phyloP scores from a whole-genome alignment of 2,329 filamentous ascomycete genomes.

The Claviceps humidiphila region DNA sequence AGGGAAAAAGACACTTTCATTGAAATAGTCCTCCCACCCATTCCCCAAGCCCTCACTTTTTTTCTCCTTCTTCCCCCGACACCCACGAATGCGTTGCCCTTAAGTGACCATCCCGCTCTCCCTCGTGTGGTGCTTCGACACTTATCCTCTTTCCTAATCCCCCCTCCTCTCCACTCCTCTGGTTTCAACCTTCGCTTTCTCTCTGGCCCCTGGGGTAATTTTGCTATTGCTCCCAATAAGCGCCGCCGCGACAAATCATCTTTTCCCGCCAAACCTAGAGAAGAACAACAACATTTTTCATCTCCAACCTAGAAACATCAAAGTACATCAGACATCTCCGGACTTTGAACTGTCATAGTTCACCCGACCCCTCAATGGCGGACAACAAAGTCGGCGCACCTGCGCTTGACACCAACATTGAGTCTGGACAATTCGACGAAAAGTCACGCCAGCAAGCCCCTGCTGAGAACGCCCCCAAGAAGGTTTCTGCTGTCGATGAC shows the following conservation, averaged over 20 bases:
- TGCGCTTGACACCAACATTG: slow-evolving; percentile 50
- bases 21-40: slow-evolving; percentile 28
- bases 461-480: slow-evolving; percentile 22
- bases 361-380: slow-evolving; percentile 30
- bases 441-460: slow-evolving; percentile 30
- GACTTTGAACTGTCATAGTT: neutral
- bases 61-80: slow-evolving; percentile 22
- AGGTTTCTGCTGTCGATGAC: slow-evolving; percentile 38
- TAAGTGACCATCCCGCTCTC: slow-evolving; percentile 27
- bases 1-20: slow-evolving; percentile 12
- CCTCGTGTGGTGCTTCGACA: slow-evolving; percentile 35
- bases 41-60: slow-evolving; percentile 10
- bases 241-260: neutral
- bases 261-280: slow-evolving; percentile 1
- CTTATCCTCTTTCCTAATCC: slow-evolving; percentile 10
- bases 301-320: slow-evolving; percentile 1
- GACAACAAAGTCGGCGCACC: slow-evolving; percentile 40
- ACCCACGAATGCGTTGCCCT: slow-evolving; percentile 38
- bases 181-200: neutral
- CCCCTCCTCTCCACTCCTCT: slow-evolving; percentile 5
- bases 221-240: slow-evolving; percentile 2
- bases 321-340: neutral
- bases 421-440: slow-evolving; percentile 52
- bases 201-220: slow-evolving; percentile 5
- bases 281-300: neutral